Evolutionary conservation across 805 yeast species (phyloP).

Genomic region (Nakazawaea peltata): DNA sequence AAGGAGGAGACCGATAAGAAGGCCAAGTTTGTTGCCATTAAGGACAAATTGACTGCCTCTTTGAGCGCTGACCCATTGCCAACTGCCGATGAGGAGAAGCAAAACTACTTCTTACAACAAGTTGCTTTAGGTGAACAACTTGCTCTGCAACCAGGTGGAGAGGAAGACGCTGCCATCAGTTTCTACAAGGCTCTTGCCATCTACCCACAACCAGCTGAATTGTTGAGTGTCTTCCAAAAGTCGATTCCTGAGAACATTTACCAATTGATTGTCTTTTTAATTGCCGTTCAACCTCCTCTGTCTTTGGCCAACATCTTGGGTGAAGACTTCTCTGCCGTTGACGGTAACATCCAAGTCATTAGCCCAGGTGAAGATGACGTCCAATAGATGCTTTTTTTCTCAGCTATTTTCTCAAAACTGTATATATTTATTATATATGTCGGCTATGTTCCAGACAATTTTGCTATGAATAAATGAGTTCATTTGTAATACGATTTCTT

Average conservation of each 20-base stretch:
- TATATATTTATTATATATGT: no score
- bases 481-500: no score
- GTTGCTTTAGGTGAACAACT: constrained; percentile 83
- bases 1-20: constrained; percentile 51
- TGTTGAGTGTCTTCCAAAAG: constrained; percentile 84
- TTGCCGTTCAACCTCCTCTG: constrained; percentile 84
- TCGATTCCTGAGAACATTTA: constrained; percentile 76
- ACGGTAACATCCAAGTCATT: constrained; percentile 6
- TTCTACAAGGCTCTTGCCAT: constrained; percentile 92
- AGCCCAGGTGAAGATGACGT: constrained; percentile 5
- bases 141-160: constrained; percentile 55
- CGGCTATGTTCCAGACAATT: no score
- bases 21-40: constrained; percentile 51
- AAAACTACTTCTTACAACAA: constrained; percentile 72
- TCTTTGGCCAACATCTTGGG: constrained; percentile 64
- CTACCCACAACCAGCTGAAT: constrained; percentile 91
- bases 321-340: constrained; percentile 18
- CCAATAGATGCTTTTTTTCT: constrained; percentile 1
- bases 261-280: constrained; percentile 79
- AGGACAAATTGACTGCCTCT: constrained; percentile 54
- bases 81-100: constrained; percentile 49
- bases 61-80: constrained; percentile 73
- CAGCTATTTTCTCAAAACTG: not conserved
- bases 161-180: constrained; percentile 77
- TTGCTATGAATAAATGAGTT: no score